Conservation (phyloP, 2,329 filamentous ascomycete species). For the Trichoderma sp. region DNA sequence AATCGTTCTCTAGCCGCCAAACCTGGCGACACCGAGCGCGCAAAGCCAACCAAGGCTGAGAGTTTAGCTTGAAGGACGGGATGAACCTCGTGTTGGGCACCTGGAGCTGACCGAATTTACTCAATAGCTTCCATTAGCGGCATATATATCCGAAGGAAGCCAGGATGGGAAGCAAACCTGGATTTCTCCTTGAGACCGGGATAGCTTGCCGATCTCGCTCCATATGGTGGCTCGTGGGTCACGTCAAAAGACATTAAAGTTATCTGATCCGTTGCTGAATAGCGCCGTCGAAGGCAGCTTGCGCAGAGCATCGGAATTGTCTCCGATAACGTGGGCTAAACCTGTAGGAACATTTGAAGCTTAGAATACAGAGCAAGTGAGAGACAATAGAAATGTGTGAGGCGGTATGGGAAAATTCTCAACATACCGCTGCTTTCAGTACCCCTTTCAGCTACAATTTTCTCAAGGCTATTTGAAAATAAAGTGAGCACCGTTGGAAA, state of each 20-base stretch:
- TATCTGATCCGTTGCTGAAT: conserved; percentile 3
- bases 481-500: neutral
- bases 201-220: neutral
- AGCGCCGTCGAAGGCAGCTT: neutral
- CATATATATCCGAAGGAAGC: neutral
- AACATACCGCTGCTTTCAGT: neutral
- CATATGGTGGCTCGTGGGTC: neutral
- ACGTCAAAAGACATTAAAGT: conserved; percentile 4
- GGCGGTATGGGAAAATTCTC: neutral
- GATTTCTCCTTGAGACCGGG: neutral
- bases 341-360: neutral
- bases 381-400: neutral
- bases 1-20: neutral
- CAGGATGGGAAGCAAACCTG: neutral
- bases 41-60: neutral
- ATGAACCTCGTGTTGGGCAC: neutral
- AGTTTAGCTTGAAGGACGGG: neutral
- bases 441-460: neutral
- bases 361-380: neutral
- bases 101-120: neutral
- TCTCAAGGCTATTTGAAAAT: neutral
- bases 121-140: neutral
- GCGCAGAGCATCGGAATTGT: neutral
- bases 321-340: neutral
- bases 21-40: neutral